Conservation (phyloP, 1,139 yeast species). For the Taphrina flavorubra region DNA sequence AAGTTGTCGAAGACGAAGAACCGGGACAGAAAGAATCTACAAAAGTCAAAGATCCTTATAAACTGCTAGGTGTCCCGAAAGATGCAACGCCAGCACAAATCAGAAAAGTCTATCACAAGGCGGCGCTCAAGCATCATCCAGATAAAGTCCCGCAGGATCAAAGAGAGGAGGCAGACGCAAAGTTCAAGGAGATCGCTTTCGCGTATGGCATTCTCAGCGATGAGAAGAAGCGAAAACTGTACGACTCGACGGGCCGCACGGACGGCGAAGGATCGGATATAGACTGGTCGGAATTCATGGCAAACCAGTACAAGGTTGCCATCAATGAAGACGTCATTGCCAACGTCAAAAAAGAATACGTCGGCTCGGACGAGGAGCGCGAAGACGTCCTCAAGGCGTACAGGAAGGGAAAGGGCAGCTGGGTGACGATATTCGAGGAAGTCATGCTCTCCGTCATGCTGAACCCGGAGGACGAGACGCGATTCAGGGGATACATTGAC, state of each 20-base stretch:
- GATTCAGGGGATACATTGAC: slow-evolving; percentile 63
- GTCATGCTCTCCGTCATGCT: slow-evolving; percentile 74
- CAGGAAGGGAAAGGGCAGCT: slow-evolving; percentile 69
- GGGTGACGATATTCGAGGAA: slow-evolving; percentile 69
- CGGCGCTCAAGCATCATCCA: slow-evolving; percentile 76
- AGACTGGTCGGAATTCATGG: slow-evolving; percentile 71
- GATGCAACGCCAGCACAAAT: slow-evolving; percentile 61
- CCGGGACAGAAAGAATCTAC: background rate
- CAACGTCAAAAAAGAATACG: slow-evolving; percentile 69
- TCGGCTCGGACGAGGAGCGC: slow-evolving; percentile 67
- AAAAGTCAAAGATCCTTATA: slow-evolving; percentile 69
- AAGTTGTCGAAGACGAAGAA: slow-evolving; percentile 12
- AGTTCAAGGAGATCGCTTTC: slow-evolving; percentile 73
- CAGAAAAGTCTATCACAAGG: slow-evolving; percentile 72
- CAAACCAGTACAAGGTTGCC: slow-evolving; percentile 55
- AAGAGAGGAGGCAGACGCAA: slow-evolving; percentile 54
- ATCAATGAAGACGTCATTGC: slow-evolving; percentile 77
- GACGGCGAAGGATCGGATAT: slow-evolving; percentile 58
- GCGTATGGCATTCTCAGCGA: slow-evolving; percentile 76
- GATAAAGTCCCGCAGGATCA: slow-evolving; percentile 64
- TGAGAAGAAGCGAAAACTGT: slow-evolving; percentile 60
- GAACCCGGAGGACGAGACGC: slow-evolving; percentile 58
- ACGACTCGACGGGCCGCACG: slow-evolving; percentile 71
- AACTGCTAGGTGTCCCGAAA: slow-evolving; percentile 55
- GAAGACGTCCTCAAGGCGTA: slow-evolving; percentile 68